Evolutionary conservation across 163 green algal genomes (phyloP), one percentile per base, ranked within the genome.

Genomic region (Scenedesmus sp.): DNA sequence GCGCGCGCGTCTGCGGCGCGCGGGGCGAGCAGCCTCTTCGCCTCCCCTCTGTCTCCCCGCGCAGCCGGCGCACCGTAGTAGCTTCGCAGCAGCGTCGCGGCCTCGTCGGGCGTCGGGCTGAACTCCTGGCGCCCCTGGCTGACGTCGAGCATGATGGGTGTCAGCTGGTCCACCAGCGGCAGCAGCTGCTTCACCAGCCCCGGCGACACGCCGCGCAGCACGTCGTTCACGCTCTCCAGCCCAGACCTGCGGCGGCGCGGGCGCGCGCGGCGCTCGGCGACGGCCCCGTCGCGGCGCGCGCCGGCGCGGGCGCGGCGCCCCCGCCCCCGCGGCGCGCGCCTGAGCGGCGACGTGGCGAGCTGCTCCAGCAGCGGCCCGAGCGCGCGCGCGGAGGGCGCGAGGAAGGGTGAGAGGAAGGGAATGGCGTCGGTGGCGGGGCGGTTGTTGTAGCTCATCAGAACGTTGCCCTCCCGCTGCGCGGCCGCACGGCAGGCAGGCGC

Each of bases 361-460:
- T 91, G 81, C 56, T 84, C 81, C n/a, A 97, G 82, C 33, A 95
- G 60, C 9, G 92, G 91, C 10, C 83, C 87, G 18, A 95, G 56
- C 29, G 88, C 63, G 18, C 87, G 75, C 2, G 89, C 87, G 7
- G 84, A 84, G 17, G 92, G 91, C 7, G 85, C 88, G 42, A 96
- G 81, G n/a, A 96, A 70, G 0, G 91, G 91, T 0, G 87, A 84
- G 51, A 96, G 85, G 65, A 96, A 86, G 11, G 92, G 92, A 42
- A 97, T 91, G 17, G 87, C 74, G 56, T 89, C 85, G 6, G 70
- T 79, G 7, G 88, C 87, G 22, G 82, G 83, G n/a, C 89, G 89
- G 89, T 96, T 96, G 88, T 97, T 97, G 89, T 91, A 97, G 26
- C 82, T 91, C 74, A 97, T 86, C 28, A 96, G 81, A 18, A 93